Conservation (phyloP, 371 early-diverging fungal species). For the Mortierella sp. region DNA sequence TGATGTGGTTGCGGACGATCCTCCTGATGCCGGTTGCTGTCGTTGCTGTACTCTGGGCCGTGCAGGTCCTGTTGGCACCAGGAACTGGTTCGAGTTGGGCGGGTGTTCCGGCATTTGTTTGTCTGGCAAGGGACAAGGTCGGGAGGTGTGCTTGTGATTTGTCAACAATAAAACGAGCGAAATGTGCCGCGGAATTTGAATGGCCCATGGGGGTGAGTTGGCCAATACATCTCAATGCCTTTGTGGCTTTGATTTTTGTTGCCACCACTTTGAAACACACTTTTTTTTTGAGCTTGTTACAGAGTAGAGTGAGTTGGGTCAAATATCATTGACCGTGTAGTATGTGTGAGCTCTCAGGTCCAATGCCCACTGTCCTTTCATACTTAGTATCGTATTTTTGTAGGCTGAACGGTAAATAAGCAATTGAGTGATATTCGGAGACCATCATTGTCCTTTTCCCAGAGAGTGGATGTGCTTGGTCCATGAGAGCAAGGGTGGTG, state of each 20-base stretch:
- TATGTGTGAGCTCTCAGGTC: too few species aligned
- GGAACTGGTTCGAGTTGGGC: background rate
- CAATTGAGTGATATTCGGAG: too few species aligned
- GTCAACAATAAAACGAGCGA: background rate
- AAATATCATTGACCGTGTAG: background rate
- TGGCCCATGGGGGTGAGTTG: too few species aligned
- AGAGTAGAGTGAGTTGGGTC: too few species aligned
- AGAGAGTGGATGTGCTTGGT: too few species aligned
- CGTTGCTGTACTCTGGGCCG: constrained; percentile 9
- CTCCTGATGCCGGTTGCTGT: background rate
- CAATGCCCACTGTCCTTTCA: too few species aligned
- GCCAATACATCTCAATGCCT: background rate
- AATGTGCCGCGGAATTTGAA: constrained; percentile 4
- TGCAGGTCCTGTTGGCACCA: constrained; percentile 16
- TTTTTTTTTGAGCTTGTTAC: too few species aligned
- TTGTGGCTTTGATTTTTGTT: constrained; percentile 7
- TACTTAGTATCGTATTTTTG: too few species aligned
- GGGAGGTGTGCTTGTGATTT: background rate
- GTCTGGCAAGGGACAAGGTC: background rate
- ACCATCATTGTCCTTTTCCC: too few species aligned
- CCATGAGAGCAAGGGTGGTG: too few species aligned
- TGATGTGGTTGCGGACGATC: background rate
- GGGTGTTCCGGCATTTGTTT: background rate
- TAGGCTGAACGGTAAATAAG: too few species aligned
- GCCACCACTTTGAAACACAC: constrained; percentile 2